These are phyloP conservation scores for Deinandra increscens DNA, from an alignment of 129 eudicot genomes.

Conservation along the genomic window DNA sequence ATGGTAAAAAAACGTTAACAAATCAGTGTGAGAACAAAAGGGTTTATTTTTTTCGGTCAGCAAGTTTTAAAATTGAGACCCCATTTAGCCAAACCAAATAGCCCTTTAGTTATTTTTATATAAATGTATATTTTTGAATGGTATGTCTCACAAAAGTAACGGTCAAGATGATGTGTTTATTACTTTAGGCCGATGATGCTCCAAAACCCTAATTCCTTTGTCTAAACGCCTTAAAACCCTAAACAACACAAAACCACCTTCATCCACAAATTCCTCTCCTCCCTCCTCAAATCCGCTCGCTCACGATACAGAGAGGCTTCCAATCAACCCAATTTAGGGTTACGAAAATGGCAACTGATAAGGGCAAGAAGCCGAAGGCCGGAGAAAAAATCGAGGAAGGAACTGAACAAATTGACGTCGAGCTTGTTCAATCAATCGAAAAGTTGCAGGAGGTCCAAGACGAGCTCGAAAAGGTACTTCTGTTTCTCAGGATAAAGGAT, in stretches of 20 bases:
- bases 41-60: too few species aligned
- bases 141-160: too few species aligned
- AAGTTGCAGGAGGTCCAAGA: constrained; percentile 91
- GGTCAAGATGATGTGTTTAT: too few species aligned
- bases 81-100: too few species aligned
- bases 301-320: constrained; percentile 12
- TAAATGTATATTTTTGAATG: too few species aligned
- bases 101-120: too few species aligned
- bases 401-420: constrained; percentile 48
- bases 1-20: too few species aligned
- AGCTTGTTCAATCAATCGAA: constrained; percentile 64
- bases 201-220: constrained; percentile 42
- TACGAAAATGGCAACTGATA: constrained; percentile 66
- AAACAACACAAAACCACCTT: constrained; percentile 18
- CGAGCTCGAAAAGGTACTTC: constrained; percentile 74
- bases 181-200: too few species aligned
- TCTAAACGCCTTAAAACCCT: constrained; percentile 43
- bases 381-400: constrained; percentile 46
- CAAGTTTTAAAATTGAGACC: too few species aligned
- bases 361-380: constrained; percentile 69
- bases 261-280: neutral
- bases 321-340: neutral
- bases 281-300: neutral
- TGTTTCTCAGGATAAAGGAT: neutral
- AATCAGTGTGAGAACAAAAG: too few species aligned